Evolutionary conservation across 2,329 filamentous ascomycete species (phyloP).

Genomic region (Stemphylium vesicarium): DNA sequence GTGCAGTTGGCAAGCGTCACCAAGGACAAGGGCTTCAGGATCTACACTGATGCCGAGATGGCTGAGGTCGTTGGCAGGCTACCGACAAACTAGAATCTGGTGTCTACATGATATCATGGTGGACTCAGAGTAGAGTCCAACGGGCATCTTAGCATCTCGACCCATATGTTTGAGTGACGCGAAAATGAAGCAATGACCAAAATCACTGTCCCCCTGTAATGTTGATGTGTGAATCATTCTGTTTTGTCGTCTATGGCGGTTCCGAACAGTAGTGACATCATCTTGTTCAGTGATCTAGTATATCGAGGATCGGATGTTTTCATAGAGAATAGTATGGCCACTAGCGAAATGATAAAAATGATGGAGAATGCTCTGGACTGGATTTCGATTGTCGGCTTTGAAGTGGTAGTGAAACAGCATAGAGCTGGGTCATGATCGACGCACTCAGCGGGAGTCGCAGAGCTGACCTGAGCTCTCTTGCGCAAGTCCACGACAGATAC

Average conservation of each 20-base stretch:
- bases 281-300: too few species aligned
- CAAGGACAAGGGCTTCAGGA: constrained; percentile 96
- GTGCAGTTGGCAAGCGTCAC: constrained; percentile 98
- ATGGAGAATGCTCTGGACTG: too few species aligned
- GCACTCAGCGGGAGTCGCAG: too few species aligned
- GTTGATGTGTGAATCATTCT: not conserved
- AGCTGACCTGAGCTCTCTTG: too few species aligned
- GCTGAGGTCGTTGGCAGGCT: constrained; percentile 86
- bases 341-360: too few species aligned
- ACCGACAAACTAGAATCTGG: constrained; percentile 53
- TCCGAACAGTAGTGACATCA: not conserved
- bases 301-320: too few species aligned
- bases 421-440: too few species aligned
- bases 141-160: constrained; percentile 18
- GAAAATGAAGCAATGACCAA: constrained; percentile 37
- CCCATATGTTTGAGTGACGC: constrained; percentile 27
- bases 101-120: constrained; percentile 3
- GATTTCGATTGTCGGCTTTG: too few species aligned
- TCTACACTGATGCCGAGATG: constrained; percentile 99
- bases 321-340: too few species aligned
- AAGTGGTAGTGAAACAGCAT: too few species aligned
- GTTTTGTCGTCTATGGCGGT: not conserved
- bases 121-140: not conserved
- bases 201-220: not conserved
- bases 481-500: too few species aligned